Evolutionary conservation across 2,329 filamentous ascomycete species (phyloP).

Genomic region (Aspergillus carbonarius): DNA sequence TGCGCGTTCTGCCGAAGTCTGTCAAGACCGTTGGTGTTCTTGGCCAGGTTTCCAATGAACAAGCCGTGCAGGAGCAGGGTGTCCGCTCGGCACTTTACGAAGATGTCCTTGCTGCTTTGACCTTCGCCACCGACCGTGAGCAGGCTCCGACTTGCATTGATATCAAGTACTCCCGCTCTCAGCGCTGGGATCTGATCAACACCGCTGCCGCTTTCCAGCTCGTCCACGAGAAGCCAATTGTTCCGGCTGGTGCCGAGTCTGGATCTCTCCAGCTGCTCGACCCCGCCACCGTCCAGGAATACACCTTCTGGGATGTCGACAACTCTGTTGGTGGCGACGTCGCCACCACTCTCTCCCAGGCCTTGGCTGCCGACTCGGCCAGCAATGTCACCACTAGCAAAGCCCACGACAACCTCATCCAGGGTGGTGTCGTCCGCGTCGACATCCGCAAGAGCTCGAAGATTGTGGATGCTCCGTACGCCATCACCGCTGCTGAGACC

Average conservation of each 20-base stretch:
- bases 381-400: constrained; percentile 62
- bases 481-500: constrained; percentile 75
- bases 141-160: constrained; percentile 69
- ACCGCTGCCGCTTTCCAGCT: constrained; percentile 47
- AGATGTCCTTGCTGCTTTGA: constrained; percentile 83
- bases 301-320: constrained; percentile 91
- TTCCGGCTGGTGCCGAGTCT: constrained; percentile 36
- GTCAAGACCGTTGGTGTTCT: constrained; percentile 77
- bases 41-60: constrained; percentile 77
- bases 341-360: constrained; percentile 60
- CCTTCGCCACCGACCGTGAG: constrained; percentile 70
- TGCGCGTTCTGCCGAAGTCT: constrained; percentile 74
- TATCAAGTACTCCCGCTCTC: constrained; percentile 81
- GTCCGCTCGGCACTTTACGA: constrained; percentile 83
- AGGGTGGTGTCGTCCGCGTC: constrained; percentile 76
- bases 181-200: constrained; percentile 59
- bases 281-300: constrained; percentile 66
- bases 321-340: constrained; percentile 66
- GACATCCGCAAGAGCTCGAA: constrained; percentile 83
- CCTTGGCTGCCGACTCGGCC: constrained; percentile 60
- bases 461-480: constrained; percentile 80
- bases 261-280: constrained; percentile 56
- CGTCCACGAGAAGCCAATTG: constrained; percentile 43
- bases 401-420: constrained; percentile 62
- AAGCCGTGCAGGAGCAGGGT: constrained; percentile 70